Evolutionary conservation across 345 rosid species (phyloP).

Genomic region (Dipteronia sinensis): DNA sequence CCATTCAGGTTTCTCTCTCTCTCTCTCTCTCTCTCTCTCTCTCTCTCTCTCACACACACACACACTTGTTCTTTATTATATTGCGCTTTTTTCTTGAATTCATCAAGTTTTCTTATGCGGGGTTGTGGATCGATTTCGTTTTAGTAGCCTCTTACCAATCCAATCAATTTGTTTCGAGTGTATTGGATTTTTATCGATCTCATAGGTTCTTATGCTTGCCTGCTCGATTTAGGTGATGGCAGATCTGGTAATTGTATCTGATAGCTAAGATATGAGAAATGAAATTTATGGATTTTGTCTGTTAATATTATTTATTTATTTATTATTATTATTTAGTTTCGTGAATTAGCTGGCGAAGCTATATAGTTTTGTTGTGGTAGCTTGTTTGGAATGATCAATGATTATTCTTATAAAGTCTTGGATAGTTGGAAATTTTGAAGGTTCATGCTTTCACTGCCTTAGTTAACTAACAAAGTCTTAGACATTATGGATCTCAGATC

Average conservation of each 20-base stretch:
- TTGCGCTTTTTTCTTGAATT: neutral
- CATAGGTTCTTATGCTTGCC: neutral
- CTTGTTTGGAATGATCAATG: neutral
- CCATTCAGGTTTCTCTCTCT: constrained; percentile 19
- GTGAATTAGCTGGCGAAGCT: neutral
- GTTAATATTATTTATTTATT: neutral
- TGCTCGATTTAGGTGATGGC: constrained; percentile 19
- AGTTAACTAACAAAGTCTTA: neutral
- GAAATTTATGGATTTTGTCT: neutral
- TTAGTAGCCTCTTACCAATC: neutral
- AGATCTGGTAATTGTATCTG: constrained; percentile 32
- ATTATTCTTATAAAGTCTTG: neutral
- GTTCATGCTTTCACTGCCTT: neutral
- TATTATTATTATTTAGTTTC: too few species aligned
- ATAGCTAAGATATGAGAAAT: neutral
- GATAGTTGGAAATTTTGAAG: constrained; percentile 12
- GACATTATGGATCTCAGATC: constrained; percentile 6
- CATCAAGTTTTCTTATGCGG: neutral
- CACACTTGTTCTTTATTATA: neutral
- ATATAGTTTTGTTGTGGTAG: neutral
- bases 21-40: neutral
- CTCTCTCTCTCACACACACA: too few species aligned
- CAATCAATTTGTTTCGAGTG: neutral
- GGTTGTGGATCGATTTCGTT: neutral
- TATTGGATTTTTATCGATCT: neutral